Conservation (phyloP, 2,329 filamentous ascomycete genomes). For the Aspergillus ochraceus region DNA sequence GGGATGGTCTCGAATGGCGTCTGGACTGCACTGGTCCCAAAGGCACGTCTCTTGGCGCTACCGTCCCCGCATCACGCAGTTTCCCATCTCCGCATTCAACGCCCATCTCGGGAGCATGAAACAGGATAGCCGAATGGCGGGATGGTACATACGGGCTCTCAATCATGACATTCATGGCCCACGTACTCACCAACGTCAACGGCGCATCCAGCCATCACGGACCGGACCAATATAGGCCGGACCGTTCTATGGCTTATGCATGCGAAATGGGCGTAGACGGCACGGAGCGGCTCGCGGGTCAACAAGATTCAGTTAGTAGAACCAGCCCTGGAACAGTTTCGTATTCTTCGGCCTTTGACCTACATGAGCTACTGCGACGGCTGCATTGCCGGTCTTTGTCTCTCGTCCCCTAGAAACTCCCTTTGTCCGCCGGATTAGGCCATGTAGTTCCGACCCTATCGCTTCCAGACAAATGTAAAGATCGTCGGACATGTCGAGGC, state of each 20-base stretch:
- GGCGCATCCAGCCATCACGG: background rate
- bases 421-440: background rate
- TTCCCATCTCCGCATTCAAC: slow-evolving; percentile 3
- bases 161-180: background rate
- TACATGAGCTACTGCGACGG: background rate
- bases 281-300: background rate
- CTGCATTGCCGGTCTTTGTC: background rate
- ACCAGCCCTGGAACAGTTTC: background rate
- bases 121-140: slow-evolving; percentile 2
- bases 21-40: background rate
- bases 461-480: background rate
- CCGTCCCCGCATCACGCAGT: slow-evolving; percentile 6
- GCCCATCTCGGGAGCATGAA: background rate
- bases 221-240: background rate
- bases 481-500: background rate
- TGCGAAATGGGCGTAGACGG: background rate
- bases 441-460: background rate
- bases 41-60: slow-evolving; percentile 1
- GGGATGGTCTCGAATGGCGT: background rate
- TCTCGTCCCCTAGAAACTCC: background rate
- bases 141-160: background rate
- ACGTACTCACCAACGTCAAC: background rate
- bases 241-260: slow-evolving; percentile 8
- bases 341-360: background rate
- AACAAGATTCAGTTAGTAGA: background rate